phyloP scores from a whole-genome alignment of 345 rosid species.

The Moricandia moricandioides region DNA sequence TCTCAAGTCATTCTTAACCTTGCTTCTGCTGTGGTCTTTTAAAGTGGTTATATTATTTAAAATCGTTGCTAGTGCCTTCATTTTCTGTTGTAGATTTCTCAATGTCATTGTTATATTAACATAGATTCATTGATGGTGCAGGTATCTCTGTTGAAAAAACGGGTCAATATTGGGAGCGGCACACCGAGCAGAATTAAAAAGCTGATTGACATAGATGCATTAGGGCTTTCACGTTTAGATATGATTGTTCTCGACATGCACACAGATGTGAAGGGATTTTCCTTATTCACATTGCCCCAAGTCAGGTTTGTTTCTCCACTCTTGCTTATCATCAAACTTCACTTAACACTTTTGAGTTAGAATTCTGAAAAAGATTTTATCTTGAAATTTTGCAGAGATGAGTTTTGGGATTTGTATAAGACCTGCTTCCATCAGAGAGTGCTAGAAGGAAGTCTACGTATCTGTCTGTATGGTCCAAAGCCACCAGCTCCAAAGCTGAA shows the following conservation, averaged over 20 bases:
- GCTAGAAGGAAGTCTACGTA: conserved; percentile 48
- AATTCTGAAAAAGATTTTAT: neutral
- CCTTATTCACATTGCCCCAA: conserved; percentile 81
- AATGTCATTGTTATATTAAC: conserved; percentile 3
- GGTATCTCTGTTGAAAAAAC: conserved; percentile 63
- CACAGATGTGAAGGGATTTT: conserved; percentile 72
- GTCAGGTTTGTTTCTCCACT: conserved; percentile 55
- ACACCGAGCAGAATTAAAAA: conserved; percentile 87
- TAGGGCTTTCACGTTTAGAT: conserved; percentile 70
- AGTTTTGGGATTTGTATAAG: conserved; percentile 86
- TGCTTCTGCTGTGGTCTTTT: neutral
- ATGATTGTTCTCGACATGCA: conserved; percentile 64
- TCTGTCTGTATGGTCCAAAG: conserved; percentile 69
- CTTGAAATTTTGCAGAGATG: conserved; percentile 53
- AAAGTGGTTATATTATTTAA: neutral
- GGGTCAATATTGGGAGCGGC: conserved; percentile 83
- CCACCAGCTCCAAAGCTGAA: conserved; percentile 40
- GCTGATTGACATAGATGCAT: conserved; percentile 69
- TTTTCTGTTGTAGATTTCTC: neutral
- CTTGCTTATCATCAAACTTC: neutral
- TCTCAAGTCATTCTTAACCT: neutral
- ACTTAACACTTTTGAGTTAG: neutral
- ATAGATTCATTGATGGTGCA: conserved; percentile 33
- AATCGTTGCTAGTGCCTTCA: neutral
- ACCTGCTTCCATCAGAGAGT: conserved; percentile 61